Conservation (phyloP, 106 monocot species). For the Hemerocallis citrina region DNA sequence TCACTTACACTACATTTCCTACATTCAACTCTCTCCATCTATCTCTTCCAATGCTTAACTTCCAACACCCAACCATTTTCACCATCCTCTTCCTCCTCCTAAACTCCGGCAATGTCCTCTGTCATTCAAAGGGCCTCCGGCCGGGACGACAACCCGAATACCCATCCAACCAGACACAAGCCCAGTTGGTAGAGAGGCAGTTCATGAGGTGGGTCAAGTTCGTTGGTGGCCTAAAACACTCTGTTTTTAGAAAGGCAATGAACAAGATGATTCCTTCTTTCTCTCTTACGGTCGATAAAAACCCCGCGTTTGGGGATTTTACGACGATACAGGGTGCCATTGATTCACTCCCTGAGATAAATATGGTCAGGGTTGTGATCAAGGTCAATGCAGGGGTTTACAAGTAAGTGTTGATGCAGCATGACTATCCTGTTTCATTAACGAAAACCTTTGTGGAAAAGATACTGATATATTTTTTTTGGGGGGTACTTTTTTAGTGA, state of each 20-base stretch:
- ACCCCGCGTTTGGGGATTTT: constrained; percentile 71
- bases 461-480: not conserved
- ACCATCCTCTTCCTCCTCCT: constrained; percentile 17
- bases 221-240: constrained; percentile 65
- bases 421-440: no score
- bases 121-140: constrained; percentile 45
- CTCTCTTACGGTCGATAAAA: constrained; percentile 67
- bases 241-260: constrained; percentile 33
- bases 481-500: not conserved
- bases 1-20: no score
- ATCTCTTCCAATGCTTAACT: not conserved
- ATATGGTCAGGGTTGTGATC: constrained; percentile 71
- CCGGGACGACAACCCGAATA: constrained; percentile 2
- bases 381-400: constrained; percentile 74
- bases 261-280: constrained; percentile 73
- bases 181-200: constrained; percentile 50
- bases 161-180: constrained; percentile 33
- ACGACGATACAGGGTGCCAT: constrained; percentile 74
- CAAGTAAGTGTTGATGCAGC: constrained; percentile 45
- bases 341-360: constrained; percentile 67
- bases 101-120: constrained; percentile 9
- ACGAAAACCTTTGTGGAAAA: no score
- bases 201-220: constrained; percentile 78
- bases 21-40: no score
- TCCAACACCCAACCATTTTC: constrained; percentile 2